phyloP scores from a whole-genome alignment of 495 filamentous ascomycete species.

The Mycothermus thermophilus region DNA sequence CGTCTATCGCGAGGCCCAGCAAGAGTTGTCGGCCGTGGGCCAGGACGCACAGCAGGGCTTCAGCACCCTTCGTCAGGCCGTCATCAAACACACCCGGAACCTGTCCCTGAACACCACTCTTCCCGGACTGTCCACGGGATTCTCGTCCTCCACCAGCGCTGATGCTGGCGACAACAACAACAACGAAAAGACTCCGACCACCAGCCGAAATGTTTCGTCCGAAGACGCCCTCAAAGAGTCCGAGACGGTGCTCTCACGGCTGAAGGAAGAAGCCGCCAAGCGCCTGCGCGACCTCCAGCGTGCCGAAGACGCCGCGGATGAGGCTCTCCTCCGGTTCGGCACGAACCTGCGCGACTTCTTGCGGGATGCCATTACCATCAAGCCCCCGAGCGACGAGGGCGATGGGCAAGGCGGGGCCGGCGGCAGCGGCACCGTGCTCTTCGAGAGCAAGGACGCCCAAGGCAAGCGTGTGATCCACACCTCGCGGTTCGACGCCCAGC shows the following conservation, averaged over 20 bases:
- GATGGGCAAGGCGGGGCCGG: conserved; percentile 17
- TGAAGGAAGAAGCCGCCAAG: conserved; percentile 68
- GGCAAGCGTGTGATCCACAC: conserved; percentile 86
- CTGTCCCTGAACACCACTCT: conserved; percentile 47
- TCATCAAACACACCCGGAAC: conserved; percentile 58
- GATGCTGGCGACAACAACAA: conserved; percentile 21
- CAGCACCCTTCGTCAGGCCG: conserved; percentile 49
- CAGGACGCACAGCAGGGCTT: conserved; percentile 78
- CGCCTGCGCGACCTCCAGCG: conserved; percentile 82
- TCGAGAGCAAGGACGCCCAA: conserved; percentile 82
- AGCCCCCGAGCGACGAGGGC: conserved; percentile 40
- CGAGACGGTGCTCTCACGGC: conserved; percentile 68
- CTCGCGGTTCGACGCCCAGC: conserved; percentile 86
- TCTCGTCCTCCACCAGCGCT: conserved; percentile 6
- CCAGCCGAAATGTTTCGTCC: conserved; percentile 24
- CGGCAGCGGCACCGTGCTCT: conserved; percentile 43
- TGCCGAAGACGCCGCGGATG: conserved; percentile 95
- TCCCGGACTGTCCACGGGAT: neutral
- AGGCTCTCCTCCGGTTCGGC: conserved; percentile 86
- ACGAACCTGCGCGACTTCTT: conserved; percentile 83
- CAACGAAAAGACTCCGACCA: conserved; percentile 29
- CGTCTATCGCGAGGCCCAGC: conserved; percentile 68
- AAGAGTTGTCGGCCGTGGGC: conserved; percentile 66
- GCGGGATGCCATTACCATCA: conserved; percentile 78
- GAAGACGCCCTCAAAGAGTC: conserved; percentile 47